Conservation (phyloP, 331 rosid genomes). For the Malus hybrid region DNA sequence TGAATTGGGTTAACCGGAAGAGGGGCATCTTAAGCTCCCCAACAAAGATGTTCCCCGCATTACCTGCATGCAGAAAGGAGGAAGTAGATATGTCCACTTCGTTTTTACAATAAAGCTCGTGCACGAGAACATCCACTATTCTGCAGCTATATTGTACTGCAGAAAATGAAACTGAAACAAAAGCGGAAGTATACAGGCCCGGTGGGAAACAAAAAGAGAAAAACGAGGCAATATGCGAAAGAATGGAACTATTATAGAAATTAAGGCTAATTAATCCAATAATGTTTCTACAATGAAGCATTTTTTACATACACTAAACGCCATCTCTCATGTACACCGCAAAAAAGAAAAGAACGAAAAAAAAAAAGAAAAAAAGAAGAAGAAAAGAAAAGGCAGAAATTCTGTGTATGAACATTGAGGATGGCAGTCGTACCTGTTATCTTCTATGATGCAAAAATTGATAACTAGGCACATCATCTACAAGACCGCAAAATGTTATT, state of each 20-base stretch:
- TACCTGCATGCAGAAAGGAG: background rate
- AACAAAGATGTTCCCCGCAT: background rate
- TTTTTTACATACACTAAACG: conserved; percentile 25
- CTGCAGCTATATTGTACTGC: background rate
- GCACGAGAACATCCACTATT: background rate
- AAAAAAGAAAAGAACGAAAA: background rate
- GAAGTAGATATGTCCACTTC: background rate
- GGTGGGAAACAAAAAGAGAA: background rate
- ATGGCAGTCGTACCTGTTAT: conserved; percentile 26
- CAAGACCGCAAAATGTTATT: conserved; percentile 20
- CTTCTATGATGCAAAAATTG: conserved; percentile 33
- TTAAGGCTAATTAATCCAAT: conserved; percentile 20
- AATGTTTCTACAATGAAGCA: conserved; percentile 23
- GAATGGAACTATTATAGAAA: conserved; percentile 11
- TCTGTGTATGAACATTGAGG: conserved; percentile 15
- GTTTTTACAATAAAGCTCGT: background rate
- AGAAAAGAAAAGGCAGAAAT: background rate
- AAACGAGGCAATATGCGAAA: background rate
- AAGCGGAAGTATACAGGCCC: background rate
- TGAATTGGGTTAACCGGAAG: background rate
- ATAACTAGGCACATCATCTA: conserved; percentile 37
- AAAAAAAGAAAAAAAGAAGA: background rate
- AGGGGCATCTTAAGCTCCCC: background rate
- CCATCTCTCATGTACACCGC: conserved; percentile 36
- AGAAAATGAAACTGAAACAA: background rate